Percentiles rank a stretch among this genome's conserved stretches.
Conservation (phyloP, 345 rosid genomes). For the Corchorus capsularis region DNA sequence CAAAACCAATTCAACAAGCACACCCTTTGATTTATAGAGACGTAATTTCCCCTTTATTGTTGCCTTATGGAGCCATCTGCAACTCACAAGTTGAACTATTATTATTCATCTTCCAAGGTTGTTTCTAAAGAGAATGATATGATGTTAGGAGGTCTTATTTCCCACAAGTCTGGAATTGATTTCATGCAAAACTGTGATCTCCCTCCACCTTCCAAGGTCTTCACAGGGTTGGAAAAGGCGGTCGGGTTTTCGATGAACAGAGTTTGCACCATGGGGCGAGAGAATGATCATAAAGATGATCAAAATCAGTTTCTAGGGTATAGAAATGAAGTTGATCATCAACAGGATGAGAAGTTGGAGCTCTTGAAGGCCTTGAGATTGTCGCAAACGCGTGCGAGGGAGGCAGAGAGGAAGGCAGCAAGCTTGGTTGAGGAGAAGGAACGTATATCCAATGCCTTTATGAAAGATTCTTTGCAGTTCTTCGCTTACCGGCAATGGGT, state of each 20-base stretch:
- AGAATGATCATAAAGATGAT: background rate
- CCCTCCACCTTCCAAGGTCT: conserved; percentile 57
- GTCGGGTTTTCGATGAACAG: conserved; percentile 7
- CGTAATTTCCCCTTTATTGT: too few species aligned
- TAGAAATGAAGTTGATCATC: background rate
- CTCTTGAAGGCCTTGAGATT: conserved; percentile 59
- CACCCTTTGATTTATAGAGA: too few species aligned
- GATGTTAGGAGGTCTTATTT: conserved; percentile 30
- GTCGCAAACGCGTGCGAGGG: conserved; percentile 70
- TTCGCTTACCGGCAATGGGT: conserved; percentile 52
- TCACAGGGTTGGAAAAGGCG: conserved; percentile 34
- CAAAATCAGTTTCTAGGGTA: background rate
- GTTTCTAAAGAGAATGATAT: conserved; percentile 24
- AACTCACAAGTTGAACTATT: conserved; percentile 17
- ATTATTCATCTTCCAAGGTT: background rate
- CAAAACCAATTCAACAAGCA: too few species aligned
- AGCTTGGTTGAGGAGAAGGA: conserved; percentile 46
- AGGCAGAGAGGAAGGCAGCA: conserved; percentile 56
- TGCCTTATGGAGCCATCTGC: too few species aligned
- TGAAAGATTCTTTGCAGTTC: conserved; percentile 42
- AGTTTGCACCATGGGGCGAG: conserved; percentile 6
- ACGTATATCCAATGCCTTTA: conserved; percentile 32
- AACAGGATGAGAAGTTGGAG: conserved; percentile 40
- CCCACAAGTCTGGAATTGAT: conserved; percentile 22
- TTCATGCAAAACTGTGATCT: conserved; percentile 60